Evolutionary conservation across 805 yeast genomes (phyloP).

Genomic region (Wilhelminamyces savonicus): DNA sequence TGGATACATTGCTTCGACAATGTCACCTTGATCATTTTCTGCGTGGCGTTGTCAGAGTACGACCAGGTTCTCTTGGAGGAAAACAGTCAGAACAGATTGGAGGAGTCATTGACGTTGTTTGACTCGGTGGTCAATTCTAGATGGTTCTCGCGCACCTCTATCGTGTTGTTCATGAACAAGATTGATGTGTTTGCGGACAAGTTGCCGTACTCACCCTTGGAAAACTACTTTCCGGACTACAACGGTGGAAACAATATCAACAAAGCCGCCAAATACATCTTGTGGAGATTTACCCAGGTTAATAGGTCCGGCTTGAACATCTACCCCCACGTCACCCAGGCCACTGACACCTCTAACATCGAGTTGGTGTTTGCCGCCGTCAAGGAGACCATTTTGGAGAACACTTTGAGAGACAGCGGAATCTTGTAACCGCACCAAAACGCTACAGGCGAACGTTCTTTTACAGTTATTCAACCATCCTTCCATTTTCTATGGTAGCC

Average conservation of each 20-base stretch:
- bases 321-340: slow-evolving; percentile 90
- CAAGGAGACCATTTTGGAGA: slow-evolving; percentile 72
- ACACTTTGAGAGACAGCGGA: slow-evolving; percentile 71
- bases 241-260: slow-evolving; percentile 85
- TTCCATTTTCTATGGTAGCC: too few species aligned
- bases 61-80: slow-evolving; percentile 72
- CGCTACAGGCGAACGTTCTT: too few species aligned
- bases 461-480: too few species aligned
- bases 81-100: slow-evolving; percentile 19
- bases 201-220: slow-evolving; percentile 72
- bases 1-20: slow-evolving; percentile 98
- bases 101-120: slow-evolving; percentile 63
- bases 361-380: slow-evolving; percentile 81
- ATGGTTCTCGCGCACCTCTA: slow-evolving; percentile 86
- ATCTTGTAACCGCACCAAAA: slow-evolving; percentile 34
- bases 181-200: slow-evolving; percentile 88
- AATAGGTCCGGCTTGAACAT: slow-evolving; percentile 77
- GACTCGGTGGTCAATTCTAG: slow-evolving; percentile 88
- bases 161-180: slow-evolving; percentile 82
- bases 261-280: slow-evolving; percentile 85
- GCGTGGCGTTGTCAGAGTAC: slow-evolving; percentile 87
- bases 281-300: slow-evolving; percentile 83
- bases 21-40: slow-evolving; percentile 82
- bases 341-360: slow-evolving; percentile 88
- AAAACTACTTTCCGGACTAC: slow-evolving; percentile 81